These are phyloP conservation scores for Syncephalastrum monosporum DNA, from an alignment of 371 early-diverging fungal species.

Conservation along the genomic window DNA sequence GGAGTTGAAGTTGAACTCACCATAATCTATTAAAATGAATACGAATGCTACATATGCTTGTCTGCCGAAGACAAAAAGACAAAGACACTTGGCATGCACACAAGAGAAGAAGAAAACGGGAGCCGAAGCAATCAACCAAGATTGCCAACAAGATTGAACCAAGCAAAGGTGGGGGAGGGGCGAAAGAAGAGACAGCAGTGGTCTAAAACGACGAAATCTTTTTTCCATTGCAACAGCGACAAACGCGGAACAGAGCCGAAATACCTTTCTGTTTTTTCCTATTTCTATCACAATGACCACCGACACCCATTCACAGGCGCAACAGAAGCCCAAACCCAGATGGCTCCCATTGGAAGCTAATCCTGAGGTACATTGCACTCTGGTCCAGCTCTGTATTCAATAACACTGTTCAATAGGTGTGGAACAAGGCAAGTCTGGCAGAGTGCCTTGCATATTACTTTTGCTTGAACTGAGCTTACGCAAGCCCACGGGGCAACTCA, in stretches of 20 bases:
- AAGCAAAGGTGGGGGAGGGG: no score
- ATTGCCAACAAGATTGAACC: no score
- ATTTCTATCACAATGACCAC: not conserved
- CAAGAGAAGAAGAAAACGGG: no score
- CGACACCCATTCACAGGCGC: not conserved
- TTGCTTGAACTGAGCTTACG: slow-evolving; percentile 1
- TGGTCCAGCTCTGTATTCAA: not conserved
- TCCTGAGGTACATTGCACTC: slow-evolving; percentile 59
- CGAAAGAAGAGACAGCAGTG: no score
- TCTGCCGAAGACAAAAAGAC: no score
- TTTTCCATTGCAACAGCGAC: no score
- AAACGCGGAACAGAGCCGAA: no score
- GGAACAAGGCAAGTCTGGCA: slow-evolving; percentile 53
- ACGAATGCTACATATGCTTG: slow-evolving; percentile 1
- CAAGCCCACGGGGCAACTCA: slow-evolving; percentile 9
- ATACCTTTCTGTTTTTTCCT: slow-evolving; percentile 1
- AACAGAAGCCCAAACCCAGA: slow-evolving; percentile 21
- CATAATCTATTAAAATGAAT: slow-evolving; percentile 1
- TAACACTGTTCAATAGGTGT: slow-evolving; percentile 42
- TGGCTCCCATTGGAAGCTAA: slow-evolving; percentile 89
- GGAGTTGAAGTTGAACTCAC: no score
- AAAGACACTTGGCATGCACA: no score
- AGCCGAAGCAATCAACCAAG: no score
- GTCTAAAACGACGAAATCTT: no score
- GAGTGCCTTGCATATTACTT: no score